A percentile compares a stretch with the other conserved stretches of the same genome.
Conservation (phyloP, 2,329 filamentous ascomycete genomes). For the Microdochium bolleyi region DNA sequence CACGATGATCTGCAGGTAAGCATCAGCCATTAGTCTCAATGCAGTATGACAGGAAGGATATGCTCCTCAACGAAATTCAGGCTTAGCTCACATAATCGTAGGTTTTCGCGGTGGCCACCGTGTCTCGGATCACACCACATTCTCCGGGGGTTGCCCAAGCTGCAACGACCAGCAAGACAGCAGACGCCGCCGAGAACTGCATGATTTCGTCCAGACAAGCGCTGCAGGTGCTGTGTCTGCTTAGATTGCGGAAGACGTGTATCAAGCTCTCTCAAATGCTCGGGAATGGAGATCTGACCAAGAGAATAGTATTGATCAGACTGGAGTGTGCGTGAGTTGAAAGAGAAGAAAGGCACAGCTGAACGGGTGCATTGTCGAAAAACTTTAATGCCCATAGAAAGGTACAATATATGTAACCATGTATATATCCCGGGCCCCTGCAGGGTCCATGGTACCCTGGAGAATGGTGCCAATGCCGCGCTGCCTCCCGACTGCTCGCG, state of each 20-base stretch:
- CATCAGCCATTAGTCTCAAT: background rate
- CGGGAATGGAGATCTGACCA: background rate
- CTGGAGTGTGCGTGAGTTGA: background rate
- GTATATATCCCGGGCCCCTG: background rate
- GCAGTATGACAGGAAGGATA: background rate
- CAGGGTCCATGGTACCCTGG: background rate
- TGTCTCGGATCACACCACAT: background rate
- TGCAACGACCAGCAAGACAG: background rate
- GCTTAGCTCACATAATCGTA: background rate
- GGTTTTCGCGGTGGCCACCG: background rate
- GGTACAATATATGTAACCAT: background rate
- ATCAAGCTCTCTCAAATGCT: background rate
- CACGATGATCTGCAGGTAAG: background rate
- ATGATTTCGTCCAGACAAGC: background rate
- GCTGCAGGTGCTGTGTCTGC: background rate
- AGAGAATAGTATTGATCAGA: background rate
- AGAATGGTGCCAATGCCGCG: too few relatives aligned
- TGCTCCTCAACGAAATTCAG: background rate
- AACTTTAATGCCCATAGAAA: background rate
- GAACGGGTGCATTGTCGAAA: background rate
- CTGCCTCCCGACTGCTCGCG: too few relatives aligned
- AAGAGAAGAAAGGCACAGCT: background rate
- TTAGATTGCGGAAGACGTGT: background rate
- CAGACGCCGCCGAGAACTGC: background rate
- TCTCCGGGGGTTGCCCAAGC: background rate